Evolutionary conservation across 495 filamentous ascomycete species (phyloP).

Genomic region (Trichoderma gamsii): DNA sequence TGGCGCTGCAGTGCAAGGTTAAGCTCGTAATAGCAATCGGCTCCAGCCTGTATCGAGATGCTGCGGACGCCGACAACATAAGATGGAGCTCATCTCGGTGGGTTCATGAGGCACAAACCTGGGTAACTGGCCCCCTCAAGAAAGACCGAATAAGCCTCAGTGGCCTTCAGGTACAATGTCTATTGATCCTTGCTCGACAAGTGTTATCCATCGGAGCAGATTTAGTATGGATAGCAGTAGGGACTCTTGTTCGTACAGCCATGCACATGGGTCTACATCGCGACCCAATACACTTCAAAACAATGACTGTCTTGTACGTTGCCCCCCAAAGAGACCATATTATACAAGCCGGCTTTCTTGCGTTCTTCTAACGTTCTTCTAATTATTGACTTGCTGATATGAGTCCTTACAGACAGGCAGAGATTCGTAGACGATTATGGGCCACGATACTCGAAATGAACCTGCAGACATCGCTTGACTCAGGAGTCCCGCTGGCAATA

Average conservation of each 20-base stretch:
- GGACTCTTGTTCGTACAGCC: constrained; percentile 44
- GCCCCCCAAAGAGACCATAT: no score
- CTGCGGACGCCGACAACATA: constrained; percentile 29
- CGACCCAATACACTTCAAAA: constrained; percentile 47
- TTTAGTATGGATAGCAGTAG: constrained; percentile 50
- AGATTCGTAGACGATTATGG: constrained; percentile 57
- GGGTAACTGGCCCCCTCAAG: constrained; percentile 47
- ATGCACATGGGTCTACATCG: constrained; percentile 57
- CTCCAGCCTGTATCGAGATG: constrained; percentile 39
- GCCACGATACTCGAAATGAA: constrained; percentile 55
- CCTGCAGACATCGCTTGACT: constrained; percentile 51
- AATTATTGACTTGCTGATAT: no score
- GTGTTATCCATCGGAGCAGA: constrained; percentile 46
- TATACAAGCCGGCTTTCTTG: no score
- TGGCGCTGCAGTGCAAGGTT: constrained; percentile 39
- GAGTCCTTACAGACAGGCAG: constrained; percentile 29
- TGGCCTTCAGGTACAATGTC: constrained; percentile 49
- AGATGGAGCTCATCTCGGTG: constrained; percentile 36
- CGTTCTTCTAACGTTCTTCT: no score
- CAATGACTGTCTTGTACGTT: constrained; percentile 33
- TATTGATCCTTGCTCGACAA: constrained; percentile 50
- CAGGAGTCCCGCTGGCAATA: constrained; percentile 49
- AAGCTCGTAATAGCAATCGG: constrained; percentile 51
- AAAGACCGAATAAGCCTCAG: constrained; percentile 45
- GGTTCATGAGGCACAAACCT: constrained; percentile 52